A percentile compares a stretch with the other conserved stretches of the same genome.
Conservation (phyloP, 805 yeast species). For the Yamadazyma olivae region DNA sequence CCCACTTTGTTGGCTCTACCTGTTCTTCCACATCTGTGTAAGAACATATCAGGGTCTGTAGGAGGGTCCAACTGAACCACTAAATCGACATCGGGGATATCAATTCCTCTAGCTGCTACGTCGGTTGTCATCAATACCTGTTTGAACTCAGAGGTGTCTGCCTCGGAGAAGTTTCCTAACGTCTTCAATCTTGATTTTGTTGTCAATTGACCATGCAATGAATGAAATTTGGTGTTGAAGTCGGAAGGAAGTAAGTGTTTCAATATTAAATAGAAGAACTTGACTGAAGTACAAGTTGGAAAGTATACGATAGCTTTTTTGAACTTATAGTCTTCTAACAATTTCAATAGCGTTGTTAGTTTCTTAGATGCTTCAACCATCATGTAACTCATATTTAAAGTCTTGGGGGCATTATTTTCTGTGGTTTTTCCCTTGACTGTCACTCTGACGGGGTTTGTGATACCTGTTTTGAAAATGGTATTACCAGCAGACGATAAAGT, state of each 20-base stretch:
- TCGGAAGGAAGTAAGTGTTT: constrained; percentile 31
- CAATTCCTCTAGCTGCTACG: constrained; percentile 98
- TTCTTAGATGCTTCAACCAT: constrained; percentile 59
- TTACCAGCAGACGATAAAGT: constrained; percentile 82
- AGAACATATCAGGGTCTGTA: constrained; percentile 83
- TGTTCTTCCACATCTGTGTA: constrained; percentile 94
- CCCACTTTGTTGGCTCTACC: constrained; percentile 90
- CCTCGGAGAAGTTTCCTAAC: constrained; percentile 54
- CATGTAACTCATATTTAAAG: constrained; percentile 61
- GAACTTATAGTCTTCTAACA: constrained; percentile 54
- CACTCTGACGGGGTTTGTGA: constrained; percentile 88
- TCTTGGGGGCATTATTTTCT: constrained; percentile 51
- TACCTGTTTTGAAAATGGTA: constrained; percentile 79
- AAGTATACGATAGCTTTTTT: constrained; percentile 86
- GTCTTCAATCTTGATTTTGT: constrained; percentile 78
- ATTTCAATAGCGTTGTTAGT: constrained; percentile 52
- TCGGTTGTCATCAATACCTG: constrained; percentile 85
- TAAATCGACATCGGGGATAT: constrained; percentile 89
- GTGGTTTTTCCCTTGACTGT: constrained; percentile 57
- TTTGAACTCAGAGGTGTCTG: constrained; percentile 38
- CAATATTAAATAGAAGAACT: constrained; percentile 65
- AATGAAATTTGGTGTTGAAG: constrained; percentile 47
- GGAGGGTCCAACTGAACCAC: constrained; percentile 97
- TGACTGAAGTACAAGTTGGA: constrained; percentile 86
- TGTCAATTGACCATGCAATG: constrained; percentile 89